Percentiles rank a stretch among this genome's conserved stretches.
Evolutionary conservation across 139 green algal genomes (phyloP).

Genomic region (Astrephomene gubernaculifera): DNA sequence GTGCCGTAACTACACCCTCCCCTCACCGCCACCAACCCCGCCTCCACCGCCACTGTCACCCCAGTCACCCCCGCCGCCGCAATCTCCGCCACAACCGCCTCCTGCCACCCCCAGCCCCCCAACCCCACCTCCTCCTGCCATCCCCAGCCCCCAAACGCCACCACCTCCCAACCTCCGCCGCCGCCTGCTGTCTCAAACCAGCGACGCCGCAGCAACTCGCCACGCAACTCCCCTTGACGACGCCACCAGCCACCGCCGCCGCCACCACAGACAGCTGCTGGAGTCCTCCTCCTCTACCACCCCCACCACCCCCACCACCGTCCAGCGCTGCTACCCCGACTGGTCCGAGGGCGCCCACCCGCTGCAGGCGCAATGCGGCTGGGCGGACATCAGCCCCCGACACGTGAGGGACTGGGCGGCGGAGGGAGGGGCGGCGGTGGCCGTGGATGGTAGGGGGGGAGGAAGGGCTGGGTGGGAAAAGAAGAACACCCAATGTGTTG

Average conservation of each 20-base stretch:
- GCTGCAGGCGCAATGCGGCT: background rate
- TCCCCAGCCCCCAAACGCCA: no score
- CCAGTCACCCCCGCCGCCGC: background rate
- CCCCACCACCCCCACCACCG: no score
- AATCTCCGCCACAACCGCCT: background rate
- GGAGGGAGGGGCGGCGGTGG: background rate
- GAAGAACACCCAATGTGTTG: background rate
- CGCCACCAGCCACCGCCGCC: background rate
- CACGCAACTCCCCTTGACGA: background rate
- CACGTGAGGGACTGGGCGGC: background rate
- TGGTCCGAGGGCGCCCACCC: background rate
- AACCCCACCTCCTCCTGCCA: no score
- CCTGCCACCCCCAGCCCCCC: background rate
- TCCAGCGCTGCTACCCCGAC: background rate
- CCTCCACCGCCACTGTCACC: background rate
- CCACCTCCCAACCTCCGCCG: no score
- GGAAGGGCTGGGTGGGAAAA: background rate
- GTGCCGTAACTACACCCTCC: slow-evolving; percentile 4
- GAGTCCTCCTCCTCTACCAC: background rate
- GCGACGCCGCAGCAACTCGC: background rate
- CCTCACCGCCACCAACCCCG: no score
- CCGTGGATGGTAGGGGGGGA: background rate
- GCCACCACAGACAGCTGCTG: background rate
- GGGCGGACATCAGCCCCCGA: background rate
- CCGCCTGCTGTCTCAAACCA: background rate